These are phyloP conservation scores for Aureobasidium sp. DNA, from an alignment of 2,329 filamentous ascomycete species.

Conservation along the genomic window DNA sequence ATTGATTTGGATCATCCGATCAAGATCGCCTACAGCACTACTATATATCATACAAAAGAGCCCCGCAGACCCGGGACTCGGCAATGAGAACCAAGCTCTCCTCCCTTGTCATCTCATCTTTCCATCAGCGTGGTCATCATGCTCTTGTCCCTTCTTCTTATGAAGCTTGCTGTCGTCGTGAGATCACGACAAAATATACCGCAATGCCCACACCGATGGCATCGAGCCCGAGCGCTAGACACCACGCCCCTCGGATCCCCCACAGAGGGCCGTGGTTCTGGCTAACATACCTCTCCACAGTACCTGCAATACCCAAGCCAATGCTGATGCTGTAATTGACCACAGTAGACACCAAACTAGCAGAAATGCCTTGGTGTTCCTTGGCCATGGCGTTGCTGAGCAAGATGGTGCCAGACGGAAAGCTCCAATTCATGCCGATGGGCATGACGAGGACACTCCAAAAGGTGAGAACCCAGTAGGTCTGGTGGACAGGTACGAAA, in stretches of 20 bases:
- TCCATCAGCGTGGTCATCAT: too few relatives aligned
- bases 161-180: not conserved
- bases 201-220: constrained; percentile 11
- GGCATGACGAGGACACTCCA: constrained; percentile 50
- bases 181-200: constrained; percentile 13
- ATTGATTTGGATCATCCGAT: not conserved
- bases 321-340: constrained; percentile 25
- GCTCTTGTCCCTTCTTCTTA: not conserved
- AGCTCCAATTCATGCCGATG: constrained; percentile 59
- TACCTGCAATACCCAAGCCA: constrained; percentile 22
- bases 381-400: constrained; percentile 44
- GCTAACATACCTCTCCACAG: constrained; percentile 37
- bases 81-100: too few relatives aligned
- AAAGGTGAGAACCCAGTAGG: constrained; percentile 57
- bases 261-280: constrained; percentile 6
- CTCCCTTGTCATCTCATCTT: too few relatives aligned
- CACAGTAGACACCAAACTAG: constrained; percentile 50
- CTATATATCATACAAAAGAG: too few relatives aligned
- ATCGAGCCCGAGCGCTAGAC: constrained; percentile 10
- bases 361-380: constrained; percentile 43
- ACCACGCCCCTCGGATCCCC: constrained; percentile 12
- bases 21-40: too few relatives aligned
- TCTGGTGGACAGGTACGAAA: constrained; percentile 44
- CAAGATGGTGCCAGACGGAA: constrained; percentile 54
- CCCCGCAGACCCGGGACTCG: too few relatives aligned